These are phyloP conservation scores for Blastobotrys illinoisensis DNA, from an alignment of 1,139 yeast species.

Conservation along the genomic window DNA sequence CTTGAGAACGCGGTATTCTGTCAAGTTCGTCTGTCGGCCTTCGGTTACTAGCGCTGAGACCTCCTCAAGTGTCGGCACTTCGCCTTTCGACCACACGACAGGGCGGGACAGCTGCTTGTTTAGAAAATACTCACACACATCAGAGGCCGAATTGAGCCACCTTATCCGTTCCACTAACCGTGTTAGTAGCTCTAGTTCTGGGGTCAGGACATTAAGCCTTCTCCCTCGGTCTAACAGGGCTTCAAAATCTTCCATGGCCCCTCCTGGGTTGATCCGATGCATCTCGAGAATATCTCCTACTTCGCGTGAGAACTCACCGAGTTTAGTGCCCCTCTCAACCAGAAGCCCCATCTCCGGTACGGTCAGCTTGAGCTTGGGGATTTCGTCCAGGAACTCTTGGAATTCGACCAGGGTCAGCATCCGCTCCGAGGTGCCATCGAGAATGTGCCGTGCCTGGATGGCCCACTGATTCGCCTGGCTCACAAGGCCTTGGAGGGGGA, in stretches of 20 bases:
- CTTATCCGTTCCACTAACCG: constrained; percentile 44
- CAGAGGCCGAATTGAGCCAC: constrained; percentile 40
- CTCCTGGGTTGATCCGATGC: background rate
- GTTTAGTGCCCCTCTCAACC: constrained; percentile 48
- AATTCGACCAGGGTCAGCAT: constrained; percentile 24
- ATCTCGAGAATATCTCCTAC: constrained; percentile 34
- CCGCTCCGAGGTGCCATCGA: constrained; percentile 23
- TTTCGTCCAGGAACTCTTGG: constrained; percentile 40
- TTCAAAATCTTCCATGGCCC: constrained; percentile 16
- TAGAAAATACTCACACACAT: background rate
- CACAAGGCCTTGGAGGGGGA: constrained; percentile 40
- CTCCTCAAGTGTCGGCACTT: background rate
- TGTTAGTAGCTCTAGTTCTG: constrained; percentile 46
- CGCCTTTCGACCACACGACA: background rate
- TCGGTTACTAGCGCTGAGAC: background rate
- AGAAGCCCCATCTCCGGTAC: constrained; percentile 59
- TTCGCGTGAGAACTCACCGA: constrained; percentile 47
- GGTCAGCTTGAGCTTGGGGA: constrained; percentile 47
- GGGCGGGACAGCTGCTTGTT: background rate
- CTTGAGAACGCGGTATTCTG: background rate
- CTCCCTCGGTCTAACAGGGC: constrained; percentile 43
- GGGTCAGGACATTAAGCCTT: constrained; percentile 48
- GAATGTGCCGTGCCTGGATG: constrained; percentile 50
- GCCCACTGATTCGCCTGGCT: constrained; percentile 45
- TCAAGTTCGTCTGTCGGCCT: background rate